Base-by-base conservation (phyloP, 2,329 filamentous ascomycete species). In the Polychaeton citri region DNA sequence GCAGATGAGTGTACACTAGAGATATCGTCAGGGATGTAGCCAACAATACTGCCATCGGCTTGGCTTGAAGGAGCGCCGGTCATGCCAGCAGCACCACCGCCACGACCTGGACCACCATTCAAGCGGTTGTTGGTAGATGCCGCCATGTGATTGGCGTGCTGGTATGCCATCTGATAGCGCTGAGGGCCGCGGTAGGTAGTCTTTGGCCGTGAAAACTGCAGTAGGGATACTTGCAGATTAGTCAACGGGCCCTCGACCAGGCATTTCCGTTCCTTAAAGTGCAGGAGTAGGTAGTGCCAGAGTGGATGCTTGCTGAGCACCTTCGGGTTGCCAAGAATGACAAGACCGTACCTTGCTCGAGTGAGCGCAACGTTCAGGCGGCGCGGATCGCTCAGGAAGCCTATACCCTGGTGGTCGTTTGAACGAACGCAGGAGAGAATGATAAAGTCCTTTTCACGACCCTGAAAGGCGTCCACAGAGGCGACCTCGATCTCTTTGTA, bases 401-500 rank as follows among this genome's bases (percentile, higher is more conserved):
- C 90, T 51, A 98, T 98, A 47, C 90, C 90, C 59, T 98, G 90
- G 58, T 96, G 93, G 52, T 98, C 90, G 57, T 98, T 98, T 56
- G 88, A 96, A 55, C 90, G 84, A 34, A 98, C 90, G 55, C 90
- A 98, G 42, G 90, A 96, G 20, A 98, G 69, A 26, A 98, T 87
- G 52, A 98, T 98, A 53, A 94, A 98, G 56, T 98, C 90, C 65
- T 98, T 98, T 64, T 98, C 90, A 67, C 90, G 81, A 35, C 90
- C 90, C 58, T 98, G 90, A 72, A 98, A 98, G 15, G 90, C 90
- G 66, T 98, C 90, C 24, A 98, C 90, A 0, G 88, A 96, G 4
- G 90, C 90, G 28, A 98, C 90, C 59, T 98, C 90, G 17, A 98
- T 88, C 54, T 96, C 88, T 64, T 96, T 96, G 69, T 98, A 98